phyloP scores from a whole-genome alignment of 1,284 basidiomycete species.

The Salmacisia buchloeana region DNA sequence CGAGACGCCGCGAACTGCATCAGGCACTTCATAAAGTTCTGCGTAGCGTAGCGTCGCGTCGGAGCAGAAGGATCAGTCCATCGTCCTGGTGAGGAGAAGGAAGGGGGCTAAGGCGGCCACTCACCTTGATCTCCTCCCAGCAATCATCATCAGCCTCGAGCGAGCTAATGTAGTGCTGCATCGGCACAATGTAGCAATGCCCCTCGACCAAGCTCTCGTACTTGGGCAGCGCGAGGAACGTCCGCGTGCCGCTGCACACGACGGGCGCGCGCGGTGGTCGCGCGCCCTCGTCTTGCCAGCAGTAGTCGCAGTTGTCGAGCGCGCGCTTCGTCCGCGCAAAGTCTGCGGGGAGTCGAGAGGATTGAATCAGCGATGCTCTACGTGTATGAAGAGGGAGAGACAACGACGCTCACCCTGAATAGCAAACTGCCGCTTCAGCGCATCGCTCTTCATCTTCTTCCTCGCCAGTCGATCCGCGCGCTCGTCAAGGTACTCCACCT shows the following conservation, averaged over 20 bases:
- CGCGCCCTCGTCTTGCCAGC: slow-evolving; percentile 50
- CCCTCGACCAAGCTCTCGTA: slow-evolving; percentile 79
- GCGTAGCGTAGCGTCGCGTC: slow-evolving; percentile 14
- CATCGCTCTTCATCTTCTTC: slow-evolving; percentile 89
- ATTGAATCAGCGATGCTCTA: not conserved
- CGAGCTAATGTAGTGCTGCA: slow-evolving; percentile 76
- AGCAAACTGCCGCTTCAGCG: slow-evolving; percentile 93
- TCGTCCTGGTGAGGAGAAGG: slow-evolving; percentile 11
- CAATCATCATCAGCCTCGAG: slow-evolving; percentile 95
- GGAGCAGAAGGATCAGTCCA: not conserved
- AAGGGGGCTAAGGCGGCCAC: not conserved
- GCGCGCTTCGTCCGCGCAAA: slow-evolving; percentile 90
- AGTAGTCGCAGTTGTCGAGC: slow-evolving; percentile 68
- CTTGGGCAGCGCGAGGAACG: slow-evolving; percentile 79
- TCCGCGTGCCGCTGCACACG: slow-evolving; percentile 80
- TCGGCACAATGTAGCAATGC: slow-evolving; percentile 90
- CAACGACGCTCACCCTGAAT: slow-evolving; percentile 58
- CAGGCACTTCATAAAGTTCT: slow-evolving; percentile 99
- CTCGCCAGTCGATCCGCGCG: slow-evolving; percentile 86
- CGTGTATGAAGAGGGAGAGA: slow-evolving; percentile 10
- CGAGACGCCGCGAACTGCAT: slow-evolving; percentile 81
- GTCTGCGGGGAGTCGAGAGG: slow-evolving; percentile 56
- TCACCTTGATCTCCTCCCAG: slow-evolving; percentile 60
- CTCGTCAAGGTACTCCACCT: slow-evolving; percentile 87
- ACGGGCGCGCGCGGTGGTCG: slow-evolving; percentile 75